Conservation (phyloP, 176 grass and related monocot species). For the Oryza longistaminata region DNA sequence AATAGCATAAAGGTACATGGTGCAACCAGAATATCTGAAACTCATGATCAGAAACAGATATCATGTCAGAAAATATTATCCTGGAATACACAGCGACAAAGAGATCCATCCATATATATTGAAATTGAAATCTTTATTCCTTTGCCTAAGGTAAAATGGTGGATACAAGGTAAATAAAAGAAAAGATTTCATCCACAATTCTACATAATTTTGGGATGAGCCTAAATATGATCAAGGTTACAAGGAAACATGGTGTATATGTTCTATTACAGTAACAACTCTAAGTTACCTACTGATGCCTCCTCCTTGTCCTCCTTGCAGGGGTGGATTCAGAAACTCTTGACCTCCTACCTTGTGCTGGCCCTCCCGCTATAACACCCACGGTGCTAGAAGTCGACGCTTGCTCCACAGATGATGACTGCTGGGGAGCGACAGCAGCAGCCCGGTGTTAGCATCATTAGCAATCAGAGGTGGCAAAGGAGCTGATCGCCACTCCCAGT, state of each 20-base stretch:
- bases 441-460: not conserved
- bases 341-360: conserved; percentile 23
- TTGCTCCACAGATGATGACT: conserved; percentile 51
- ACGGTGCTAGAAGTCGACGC: conserved; percentile 48
- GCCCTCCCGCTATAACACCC: conserved; percentile 32
- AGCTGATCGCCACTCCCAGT: conserved; percentile 4
- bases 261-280: conserved; percentile 17
- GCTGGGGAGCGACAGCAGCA: conserved; percentile 11
- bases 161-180: conserved; percentile 9
- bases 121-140: conserved; percentile 23
- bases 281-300: conserved; percentile 32
- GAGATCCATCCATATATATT: not conserved
- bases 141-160: conserved; percentile 30
- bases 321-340: conserved; percentile 17
- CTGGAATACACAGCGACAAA: conserved; percentile 5
- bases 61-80: not conserved
- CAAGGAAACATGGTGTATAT: not conserved
- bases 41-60: not conserved
- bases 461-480: not conserved
- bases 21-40: conserved; percentile 9
- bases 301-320: conserved; percentile 45
- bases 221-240: conserved; percentile 11
- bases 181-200: not conserved
- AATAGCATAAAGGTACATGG: not conserved
- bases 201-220: conserved; percentile 20